Evolutionary conservation across 73 alveolate genomes (phyloP).

Genomic region (Tetrahymena malaccensis): DNA sequence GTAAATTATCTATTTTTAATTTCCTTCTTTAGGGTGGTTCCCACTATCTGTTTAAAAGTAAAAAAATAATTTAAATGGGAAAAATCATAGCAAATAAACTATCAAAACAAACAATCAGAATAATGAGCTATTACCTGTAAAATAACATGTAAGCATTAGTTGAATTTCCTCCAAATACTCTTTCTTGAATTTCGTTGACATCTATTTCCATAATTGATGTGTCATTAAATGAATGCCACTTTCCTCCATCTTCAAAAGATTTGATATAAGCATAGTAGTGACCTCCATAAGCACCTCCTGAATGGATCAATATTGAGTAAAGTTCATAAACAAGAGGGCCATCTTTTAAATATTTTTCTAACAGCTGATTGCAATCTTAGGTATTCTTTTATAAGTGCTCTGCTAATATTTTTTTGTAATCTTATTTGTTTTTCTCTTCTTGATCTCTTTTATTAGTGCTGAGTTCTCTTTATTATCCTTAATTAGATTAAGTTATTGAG

Average conservation of each 20-base stretch:
- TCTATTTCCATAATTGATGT: conserved; percentile 48
- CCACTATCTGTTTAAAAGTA: not conserved
- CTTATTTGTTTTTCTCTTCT: not conserved
- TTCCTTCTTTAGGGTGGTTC: not conserved
- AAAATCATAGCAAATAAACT: not conserved
- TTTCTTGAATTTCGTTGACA: conserved; percentile 38
- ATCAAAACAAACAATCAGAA: not conserved
- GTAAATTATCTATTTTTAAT: not conserved
- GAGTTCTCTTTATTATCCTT: not conserved
- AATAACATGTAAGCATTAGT: conserved; percentile 82
- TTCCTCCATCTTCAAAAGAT: conserved; percentile 63
- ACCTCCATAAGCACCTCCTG: conserved; percentile 70
- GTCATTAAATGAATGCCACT: conserved; percentile 65
- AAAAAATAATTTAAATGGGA: too few species aligned
- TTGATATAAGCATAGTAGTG: conserved; percentile 67
- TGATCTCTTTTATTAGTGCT: not conserved
- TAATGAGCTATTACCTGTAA: conserved; percentile 46
- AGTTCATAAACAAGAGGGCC: conserved; percentile 64
- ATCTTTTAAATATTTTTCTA: conserved; percentile 44
- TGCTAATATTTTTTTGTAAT: not conserved
- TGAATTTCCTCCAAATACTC: conserved; percentile 58
- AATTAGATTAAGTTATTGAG: not conserved
- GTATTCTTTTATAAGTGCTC: conserved; percentile 20
- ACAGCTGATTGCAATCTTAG: conserved; percentile 18
- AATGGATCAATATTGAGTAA: conserved; percentile 57